Evolutionary conservation across 441 rosid genomes (phyloP), one percentile per base, ranked within the genome.

Genomic region (Manihot esculenta): DNA sequence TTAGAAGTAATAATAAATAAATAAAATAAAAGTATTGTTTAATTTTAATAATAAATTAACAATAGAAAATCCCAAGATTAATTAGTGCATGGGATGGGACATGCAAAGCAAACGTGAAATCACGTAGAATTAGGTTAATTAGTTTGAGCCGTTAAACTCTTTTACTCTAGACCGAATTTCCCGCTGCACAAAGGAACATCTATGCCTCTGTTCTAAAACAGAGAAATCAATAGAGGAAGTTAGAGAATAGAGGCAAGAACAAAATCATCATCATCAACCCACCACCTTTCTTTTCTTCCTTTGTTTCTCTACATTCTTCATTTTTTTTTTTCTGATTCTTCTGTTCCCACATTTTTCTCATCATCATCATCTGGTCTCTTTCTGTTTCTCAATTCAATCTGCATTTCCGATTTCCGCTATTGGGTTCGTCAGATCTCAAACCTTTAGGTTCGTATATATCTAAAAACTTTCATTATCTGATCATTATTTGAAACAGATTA

Each of bases 91-190:
- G 42, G 42, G 68, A 0, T 33, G 62, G 51, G 68, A 66, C 33
- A 27, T 62, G 69, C 23, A 57, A 49, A 30, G 76, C 72, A 77
- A 62, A 79, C 84, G 81, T 76, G 84, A 66, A 75, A 70, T 76
- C 85, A 81, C 79, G 77, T 58, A 48, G 62, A 56, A 62, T 54
- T 35, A 60, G 72, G 76, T 59, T 55, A 24, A 49, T 30, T 30
- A 3, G 74, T 62, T 81, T 76, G 68, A 67, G 59, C 70, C 70
- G 84, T 72, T 83, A 49, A 76, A 38, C 42, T 38, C 42, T 60
- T n/a, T n/a, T 45, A 49, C 65, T 49, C 27, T 5, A 65, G 72
- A 45, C 82, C 88, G 84, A 81, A 11, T 79, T 82, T 84, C 63
- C 78, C 80, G 89, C 78, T 64, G 77, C 73, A 73, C 62, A 78